A percentile compares a stretch with the other conserved stretches of the same genome.
These are phyloP conservation scores for Xylaria polymorpha DNA, from an alignment of 2,329 filamentous ascomycete species.

Conservation along the genomic window DNA sequence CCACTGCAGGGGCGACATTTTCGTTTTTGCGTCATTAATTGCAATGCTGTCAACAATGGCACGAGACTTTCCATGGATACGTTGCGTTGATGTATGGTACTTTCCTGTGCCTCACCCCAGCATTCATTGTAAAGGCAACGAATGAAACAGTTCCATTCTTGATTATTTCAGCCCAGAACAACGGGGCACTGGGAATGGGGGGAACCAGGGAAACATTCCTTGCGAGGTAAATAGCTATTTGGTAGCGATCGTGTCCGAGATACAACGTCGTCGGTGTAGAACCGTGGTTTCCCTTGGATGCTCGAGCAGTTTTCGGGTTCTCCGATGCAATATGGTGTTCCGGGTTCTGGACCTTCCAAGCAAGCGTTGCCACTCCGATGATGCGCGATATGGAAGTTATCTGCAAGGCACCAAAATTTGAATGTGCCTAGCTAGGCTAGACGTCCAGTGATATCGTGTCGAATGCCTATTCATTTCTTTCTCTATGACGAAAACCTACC, in stretches of 20 bases:
- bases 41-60: constrained; percentile 11
- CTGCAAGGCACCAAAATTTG: constrained; percentile 14
- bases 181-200: background rate
- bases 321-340: constrained; percentile 16
- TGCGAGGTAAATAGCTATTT: background rate
- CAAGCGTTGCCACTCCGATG: background rate
- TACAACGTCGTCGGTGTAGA: background rate
- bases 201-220: background rate
- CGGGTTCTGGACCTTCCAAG: background rate
- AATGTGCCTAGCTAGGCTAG: background rate
- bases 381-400: background rate
- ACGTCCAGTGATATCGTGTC: constrained; percentile 29
- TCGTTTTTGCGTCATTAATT: constrained; percentile 7
- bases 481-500: background rate
- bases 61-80: constrained; percentile 23
- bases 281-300: background rate
- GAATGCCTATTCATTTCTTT: constrained; percentile 4
- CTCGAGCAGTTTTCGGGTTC: constrained; percentile 12
- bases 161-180: constrained; percentile 4
- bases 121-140: background rate
- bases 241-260: constrained; percentile 7
- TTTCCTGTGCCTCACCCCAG: constrained; percentile 25
- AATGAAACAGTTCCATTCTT: constrained; percentile 15
- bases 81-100: constrained; percentile 28
- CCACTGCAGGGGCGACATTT: background rate